A percentile compares a stretch with the other conserved stretches of the same genome.
phyloP scores from a whole-genome alignment of 2,329 filamentous ascomycete species.

The Thielaviopsis populi region DNA sequence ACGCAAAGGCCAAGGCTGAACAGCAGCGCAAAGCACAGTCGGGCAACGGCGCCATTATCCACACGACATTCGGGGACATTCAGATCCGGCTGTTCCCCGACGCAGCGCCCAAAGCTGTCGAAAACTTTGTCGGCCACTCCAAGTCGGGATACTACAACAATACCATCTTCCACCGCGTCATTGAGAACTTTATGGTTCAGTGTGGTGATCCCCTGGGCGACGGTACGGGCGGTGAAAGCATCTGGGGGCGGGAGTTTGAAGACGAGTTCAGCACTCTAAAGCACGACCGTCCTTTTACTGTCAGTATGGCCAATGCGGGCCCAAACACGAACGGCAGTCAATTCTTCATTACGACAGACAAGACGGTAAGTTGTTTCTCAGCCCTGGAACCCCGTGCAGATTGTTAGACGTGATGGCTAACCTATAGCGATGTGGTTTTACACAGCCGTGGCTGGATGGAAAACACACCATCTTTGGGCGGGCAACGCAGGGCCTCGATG shows the following conservation, averaged over 20 bases:
- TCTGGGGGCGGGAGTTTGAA: constrained; percentile 83
- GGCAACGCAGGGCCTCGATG: constrained; percentile 78
- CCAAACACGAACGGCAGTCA: constrained; percentile 91
- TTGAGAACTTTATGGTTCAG: constrained; percentile 97
- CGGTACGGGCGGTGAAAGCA: constrained; percentile 77
- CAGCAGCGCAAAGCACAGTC: constrained; percentile 52
- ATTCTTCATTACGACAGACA: constrained; percentile 97
- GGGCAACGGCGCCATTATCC: constrained; percentile 67
- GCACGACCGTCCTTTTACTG: constrained; percentile 90
- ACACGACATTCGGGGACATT: constrained; percentile 90
- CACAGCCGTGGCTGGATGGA: constrained; percentile 73
- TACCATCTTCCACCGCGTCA: constrained; percentile 93
- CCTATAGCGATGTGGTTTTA: constrained; percentile 5
- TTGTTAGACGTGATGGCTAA: constrained; percentile 2
- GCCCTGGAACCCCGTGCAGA: background rate
- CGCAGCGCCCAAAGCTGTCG: constrained; percentile 82
- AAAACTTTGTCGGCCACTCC: constrained; percentile 91
- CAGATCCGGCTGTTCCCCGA: constrained; percentile 85
- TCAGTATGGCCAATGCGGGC: constrained; percentile 96
- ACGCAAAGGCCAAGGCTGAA: constrained; percentile 29
- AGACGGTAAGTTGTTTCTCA: constrained; percentile 47
- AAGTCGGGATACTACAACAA: constrained; percentile 91
- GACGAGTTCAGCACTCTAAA: constrained; percentile 85
- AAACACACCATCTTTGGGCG: constrained; percentile 95
- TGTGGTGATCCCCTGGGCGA: constrained; percentile 73